Percentiles rank a stretch among this genome's conserved stretches.
Evolutionary conservation across 805 yeast genomes (phyloP).

Genomic region (Wickerhamiella parazyma): DNA sequence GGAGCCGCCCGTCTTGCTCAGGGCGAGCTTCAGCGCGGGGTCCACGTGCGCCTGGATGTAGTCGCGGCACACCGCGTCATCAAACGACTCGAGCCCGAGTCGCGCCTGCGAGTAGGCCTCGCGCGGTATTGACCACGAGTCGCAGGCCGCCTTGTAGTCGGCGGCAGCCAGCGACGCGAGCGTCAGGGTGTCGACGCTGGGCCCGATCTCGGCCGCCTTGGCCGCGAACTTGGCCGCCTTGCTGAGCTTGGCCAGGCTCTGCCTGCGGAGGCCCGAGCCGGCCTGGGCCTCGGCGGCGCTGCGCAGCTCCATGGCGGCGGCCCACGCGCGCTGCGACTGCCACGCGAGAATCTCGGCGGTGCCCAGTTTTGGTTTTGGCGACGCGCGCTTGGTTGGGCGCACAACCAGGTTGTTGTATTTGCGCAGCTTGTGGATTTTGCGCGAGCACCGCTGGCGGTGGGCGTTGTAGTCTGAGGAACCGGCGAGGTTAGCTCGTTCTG

Average conservation of each 20-base stretch:
- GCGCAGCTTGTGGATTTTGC: constrained; percentile 50
- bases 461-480: constrained; percentile 55
- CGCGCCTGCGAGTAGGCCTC: constrained; percentile 45
- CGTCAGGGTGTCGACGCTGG: constrained; percentile 15
- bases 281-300: constrained; percentile 40
- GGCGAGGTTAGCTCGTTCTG: constrained; percentile 30
- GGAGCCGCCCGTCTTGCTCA: constrained; percentile 29
- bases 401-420: constrained; percentile 48
- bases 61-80: constrained; percentile 35
- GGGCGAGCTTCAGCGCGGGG: constrained; percentile 47
- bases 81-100: constrained; percentile 44
- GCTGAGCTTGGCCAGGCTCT: constrained; percentile 52
- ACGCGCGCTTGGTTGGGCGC: constrained; percentile 44
- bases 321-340: constrained; percentile 64
- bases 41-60: constrained; percentile 47
- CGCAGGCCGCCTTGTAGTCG: constrained; percentile 43
- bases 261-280: constrained; percentile 32
- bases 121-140: constrained; percentile 43
- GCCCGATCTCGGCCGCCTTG: constrained; percentile 25
- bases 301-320: constrained; percentile 53
- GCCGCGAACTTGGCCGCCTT: constrained; percentile 38
- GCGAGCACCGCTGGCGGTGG: constrained; percentile 50
- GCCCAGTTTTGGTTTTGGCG: constrained; percentile 30
- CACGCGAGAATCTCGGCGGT: constrained; percentile 48
- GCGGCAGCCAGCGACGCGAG: constrained; percentile 19